Evolutionary conservation across 345 rosid species (phyloP).

Genomic region (Dipteronia dyeriana): DNA sequence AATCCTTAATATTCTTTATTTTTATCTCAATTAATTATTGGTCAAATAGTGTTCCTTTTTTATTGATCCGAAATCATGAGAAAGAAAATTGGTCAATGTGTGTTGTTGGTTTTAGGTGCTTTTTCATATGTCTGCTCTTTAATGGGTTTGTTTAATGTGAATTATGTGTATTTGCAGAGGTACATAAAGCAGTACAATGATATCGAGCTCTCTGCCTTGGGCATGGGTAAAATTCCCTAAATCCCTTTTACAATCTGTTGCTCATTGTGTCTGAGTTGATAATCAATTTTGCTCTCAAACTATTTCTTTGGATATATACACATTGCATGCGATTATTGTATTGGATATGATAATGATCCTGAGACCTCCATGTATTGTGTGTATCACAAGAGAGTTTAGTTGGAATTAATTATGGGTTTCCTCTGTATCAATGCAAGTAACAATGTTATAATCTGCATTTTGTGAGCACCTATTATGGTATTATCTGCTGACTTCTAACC

Average conservation of each 20-base stretch:
- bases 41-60: neutral
- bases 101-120: neutral
- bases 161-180: slow-evolving; percentile 25
- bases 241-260: neutral
- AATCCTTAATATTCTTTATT: too few relatives aligned
- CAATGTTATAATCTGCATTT: neutral
- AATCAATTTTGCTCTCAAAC: neutral
- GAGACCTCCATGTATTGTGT: too few relatives aligned
- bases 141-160: neutral
- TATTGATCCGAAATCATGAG: neutral
- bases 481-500: neutral
- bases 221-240: slow-evolving; percentile 38
- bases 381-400: neutral
- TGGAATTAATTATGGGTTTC: neutral
- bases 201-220: slow-evolving; percentile 39
- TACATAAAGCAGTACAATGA: slow-evolving; percentile 34
- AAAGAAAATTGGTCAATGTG: neutral
- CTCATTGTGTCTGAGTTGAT: neutral
- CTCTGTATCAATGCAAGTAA: neutral
- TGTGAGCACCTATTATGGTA: neutral
- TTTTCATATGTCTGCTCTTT: neutral
- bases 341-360: neutral
- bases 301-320: neutral
- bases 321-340: neutral
- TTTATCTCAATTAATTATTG: neutral